phyloP scores from a whole-genome alignment of 2,329 filamentous ascomycete genomes.

The Fusarium sp. region DNA sequence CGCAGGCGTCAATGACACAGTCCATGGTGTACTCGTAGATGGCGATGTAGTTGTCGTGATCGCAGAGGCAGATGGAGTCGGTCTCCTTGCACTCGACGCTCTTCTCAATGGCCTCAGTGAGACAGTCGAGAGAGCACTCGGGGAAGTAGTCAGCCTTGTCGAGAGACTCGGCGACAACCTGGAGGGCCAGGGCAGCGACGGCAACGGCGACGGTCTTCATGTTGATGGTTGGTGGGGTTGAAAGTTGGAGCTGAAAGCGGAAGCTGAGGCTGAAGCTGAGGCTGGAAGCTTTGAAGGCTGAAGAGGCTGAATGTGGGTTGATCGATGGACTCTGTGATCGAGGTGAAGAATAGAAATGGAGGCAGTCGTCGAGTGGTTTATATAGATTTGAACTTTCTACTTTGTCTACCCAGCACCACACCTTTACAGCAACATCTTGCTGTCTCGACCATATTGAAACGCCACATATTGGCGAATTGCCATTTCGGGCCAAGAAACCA shows the following conservation, averaged over 20 bases:
- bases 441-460: neutral
- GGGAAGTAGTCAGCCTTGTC: conserved; percentile 10
- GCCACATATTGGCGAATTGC: conserved; percentile 3
- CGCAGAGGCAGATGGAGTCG: conserved; percentile 4
- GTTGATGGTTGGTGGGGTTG: neutral
- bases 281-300: neutral
- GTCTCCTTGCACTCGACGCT: neutral
- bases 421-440: neutral
- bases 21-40: conserved; percentile 8
- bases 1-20: conserved; percentile 5
- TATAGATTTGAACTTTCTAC: neutral
- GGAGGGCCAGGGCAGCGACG: neutral
- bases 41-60: conserved; percentile 5
- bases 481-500: neutral
- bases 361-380: neutral
- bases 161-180: neutral
- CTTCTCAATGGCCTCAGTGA: neutral
- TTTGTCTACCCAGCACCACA: neutral
- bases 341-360: neutral
- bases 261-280: neutral
- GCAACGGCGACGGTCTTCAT: conserved; percentile 6
- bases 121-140: conserved; percentile 5
- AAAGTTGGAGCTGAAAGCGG: neutral
- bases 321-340: conserved; percentile 1
- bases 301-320: neutral